phyloP scores from a whole-genome alignment of 257 asterid genomes.

The Sherardia arvensis region DNA sequence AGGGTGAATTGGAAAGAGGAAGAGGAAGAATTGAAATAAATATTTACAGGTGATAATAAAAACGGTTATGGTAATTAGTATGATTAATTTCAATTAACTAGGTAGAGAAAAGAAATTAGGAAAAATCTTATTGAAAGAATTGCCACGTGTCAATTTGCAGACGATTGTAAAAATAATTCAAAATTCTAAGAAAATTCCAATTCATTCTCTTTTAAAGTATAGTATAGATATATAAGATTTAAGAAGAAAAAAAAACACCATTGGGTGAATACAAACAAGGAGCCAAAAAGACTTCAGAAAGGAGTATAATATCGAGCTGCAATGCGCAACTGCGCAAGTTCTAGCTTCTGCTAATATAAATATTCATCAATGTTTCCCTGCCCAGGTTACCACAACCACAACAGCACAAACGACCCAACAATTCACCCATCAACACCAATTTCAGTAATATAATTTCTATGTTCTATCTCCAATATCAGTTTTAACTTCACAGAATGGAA shows the following conservation, averaged over 20 bases:
- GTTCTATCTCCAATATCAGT: constrained; percentile 6
- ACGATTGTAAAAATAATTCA: too few relatives aligned
- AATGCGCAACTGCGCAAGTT: not conserved
- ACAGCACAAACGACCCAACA: constrained; percentile 6
- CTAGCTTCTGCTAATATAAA: not conserved
- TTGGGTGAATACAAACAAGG: not conserved
- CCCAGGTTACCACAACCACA: not conserved
- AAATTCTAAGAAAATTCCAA: too few relatives aligned
- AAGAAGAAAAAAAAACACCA: not conserved
- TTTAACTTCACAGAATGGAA: constrained; percentile 17
- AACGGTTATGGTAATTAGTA: too few relatives aligned
- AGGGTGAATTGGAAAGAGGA: too few relatives aligned
- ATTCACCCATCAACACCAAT: not conserved
- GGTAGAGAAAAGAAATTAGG: too few relatives aligned
- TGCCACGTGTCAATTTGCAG: too few relatives aligned
- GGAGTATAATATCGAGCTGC: not conserved
- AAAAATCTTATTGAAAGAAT: too few relatives aligned
- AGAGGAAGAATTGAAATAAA: too few relatives aligned
- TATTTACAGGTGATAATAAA: too few relatives aligned
- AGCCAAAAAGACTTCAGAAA: not conserved
- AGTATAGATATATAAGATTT: too few relatives aligned
- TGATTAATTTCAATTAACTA: too few relatives aligned
- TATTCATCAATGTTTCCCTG: not conserved
- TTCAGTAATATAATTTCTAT: not conserved
- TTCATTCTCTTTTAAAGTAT: too few relatives aligned